Evolutionary conservation across 2,329 filamentous ascomycete species (phyloP), one percentile per base, ranked within the genome.

Genomic region (Sporothrix inflata): DNA sequence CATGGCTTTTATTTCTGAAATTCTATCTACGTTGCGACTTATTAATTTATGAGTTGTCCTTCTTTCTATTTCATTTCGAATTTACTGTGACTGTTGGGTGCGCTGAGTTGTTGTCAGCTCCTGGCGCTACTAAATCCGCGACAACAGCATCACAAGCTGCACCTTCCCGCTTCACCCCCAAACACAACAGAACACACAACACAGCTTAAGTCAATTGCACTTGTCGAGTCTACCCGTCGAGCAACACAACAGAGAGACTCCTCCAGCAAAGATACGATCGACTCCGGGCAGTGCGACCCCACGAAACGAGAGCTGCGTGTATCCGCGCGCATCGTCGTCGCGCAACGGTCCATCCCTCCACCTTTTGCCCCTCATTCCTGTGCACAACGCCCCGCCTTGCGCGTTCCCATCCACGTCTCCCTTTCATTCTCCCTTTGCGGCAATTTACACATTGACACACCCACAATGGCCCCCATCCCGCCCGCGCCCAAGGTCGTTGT

Each of bases 401-500:
- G 11, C 40, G 24, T 11, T 5, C 21, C 3, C 34, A 12, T 24
- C 60, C 1, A n/a, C n/a, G n/a, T n/a, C n/a, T n/a, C n/a, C 61
- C 4, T 3, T 30, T 40, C 21, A 7, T n/a, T 3, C 21, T 27
- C 5, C 38, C 38, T 24, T 27, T 0, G 38, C 60, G n/a, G 16
- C 38, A 5, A 6, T 30, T 11, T 24, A 9, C 27, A 11, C 21
- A 5, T 34, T 21, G 4, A 14, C 24, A 16, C 51, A 24, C 7
- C 34, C 60, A 5, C 49, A 6, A 74, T 74, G 71, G 45, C 71
- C 24, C 75, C 72, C 51, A 79, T 81, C 77, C 75, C 78, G 11
- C 79, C 78, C n/a, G 65, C 80, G 8, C 70, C 78, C 76, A 27
- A 74, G 73, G 53, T 82, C 61, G 79, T 82, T 63, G 77, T 78